Evolutionary conservation across 2,329 filamentous ascomycete genomes (phyloP).

Genomic region (Fusarium sacchari): DNA sequence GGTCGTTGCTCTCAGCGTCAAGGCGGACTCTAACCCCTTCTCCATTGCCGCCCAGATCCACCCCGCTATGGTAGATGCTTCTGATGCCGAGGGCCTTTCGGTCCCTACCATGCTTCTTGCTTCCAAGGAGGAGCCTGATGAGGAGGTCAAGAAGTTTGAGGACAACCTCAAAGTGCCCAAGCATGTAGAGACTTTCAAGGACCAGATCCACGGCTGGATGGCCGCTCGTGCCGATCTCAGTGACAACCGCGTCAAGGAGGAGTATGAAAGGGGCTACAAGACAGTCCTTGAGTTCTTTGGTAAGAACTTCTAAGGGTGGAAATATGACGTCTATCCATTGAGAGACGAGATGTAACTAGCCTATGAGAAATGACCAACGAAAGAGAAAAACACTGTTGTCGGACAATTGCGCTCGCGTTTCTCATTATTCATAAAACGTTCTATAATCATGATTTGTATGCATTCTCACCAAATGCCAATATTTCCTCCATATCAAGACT

Average conservation of each 20-base stretch:
- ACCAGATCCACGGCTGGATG: constrained; percentile 81
- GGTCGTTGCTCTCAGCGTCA: constrained; percentile 63
- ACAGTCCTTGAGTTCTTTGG: constrained; percentile 67
- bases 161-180: constrained; percentile 63
- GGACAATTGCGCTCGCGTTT: background rate
- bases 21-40: constrained; percentile 65
- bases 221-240: constrained; percentile 70
- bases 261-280: constrained; percentile 71
- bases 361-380: constrained; percentile 19
- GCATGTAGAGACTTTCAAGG: constrained; percentile 72
- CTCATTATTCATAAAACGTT: constrained; percentile 2
- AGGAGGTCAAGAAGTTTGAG: constrained; percentile 66
- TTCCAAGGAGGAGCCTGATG: constrained; percentile 70
- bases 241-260: constrained; percentile 66
- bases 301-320: constrained; percentile 56
- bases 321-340: background rate
- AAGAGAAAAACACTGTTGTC: background rate
- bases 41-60: constrained; percentile 62
- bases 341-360: constrained; percentile 1
- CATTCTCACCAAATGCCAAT: constrained; percentile 55
- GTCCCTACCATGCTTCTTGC: constrained; percentile 72
- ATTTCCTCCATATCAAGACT: constrained; percentile 57
- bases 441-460: background rate
- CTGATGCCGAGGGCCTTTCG: constrained; percentile 68
- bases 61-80: constrained; percentile 71